Conservation (phyloP, 2,329 filamentous ascomycete genomes). For the Aspergillus sp. region DNA sequence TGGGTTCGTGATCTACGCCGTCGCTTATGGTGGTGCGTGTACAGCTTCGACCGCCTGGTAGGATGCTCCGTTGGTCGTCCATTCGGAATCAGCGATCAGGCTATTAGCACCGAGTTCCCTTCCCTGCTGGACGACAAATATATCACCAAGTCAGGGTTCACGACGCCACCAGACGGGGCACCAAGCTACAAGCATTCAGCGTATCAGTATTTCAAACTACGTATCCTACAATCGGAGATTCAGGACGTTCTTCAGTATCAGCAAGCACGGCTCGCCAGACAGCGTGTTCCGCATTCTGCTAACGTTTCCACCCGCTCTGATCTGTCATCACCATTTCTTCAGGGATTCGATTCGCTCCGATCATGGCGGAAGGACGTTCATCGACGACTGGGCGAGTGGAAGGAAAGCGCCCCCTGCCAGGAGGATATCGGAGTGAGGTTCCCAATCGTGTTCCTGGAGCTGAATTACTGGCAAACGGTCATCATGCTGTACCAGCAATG, state of each 20-base stretch:
- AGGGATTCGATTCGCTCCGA: slow-evolving; percentile 74
- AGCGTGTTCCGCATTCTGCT: slow-evolving; percentile 52
- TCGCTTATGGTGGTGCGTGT: slow-evolving; percentile 93
- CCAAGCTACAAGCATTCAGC: slow-evolving; percentile 86
- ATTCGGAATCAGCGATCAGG: slow-evolving; percentile 91
- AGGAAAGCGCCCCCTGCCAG: slow-evolving; percentile 67
- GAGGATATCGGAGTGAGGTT: slow-evolving; percentile 80
- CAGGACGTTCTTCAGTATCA: slow-evolving; percentile 88
- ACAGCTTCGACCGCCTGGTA: slow-evolving; percentile 88
- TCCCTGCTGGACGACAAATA: slow-evolving; percentile 79
- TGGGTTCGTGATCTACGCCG: slow-evolving; percentile 80
- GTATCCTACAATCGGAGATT: slow-evolving; percentile 87
- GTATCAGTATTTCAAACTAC: slow-evolving; percentile 83
- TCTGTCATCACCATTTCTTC: slow-evolving; percentile 75
- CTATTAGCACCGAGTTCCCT: slow-evolving; percentile 91
- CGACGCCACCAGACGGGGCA: slow-evolving; percentile 51
- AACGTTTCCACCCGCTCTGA: slow-evolving; percentile 71
- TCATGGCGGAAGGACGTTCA: slow-evolving; percentile 87
- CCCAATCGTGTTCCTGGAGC: slow-evolving; percentile 77
- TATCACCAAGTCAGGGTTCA: slow-evolving; percentile 72
- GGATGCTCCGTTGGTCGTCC: slow-evolving; percentile 88
- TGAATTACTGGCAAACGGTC: slow-evolving; percentile 97
- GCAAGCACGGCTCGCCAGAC: slow-evolving; percentile 70
- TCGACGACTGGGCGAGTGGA: slow-evolving; percentile 75
- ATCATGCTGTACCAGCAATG: slow-evolving; percentile 94